Evolutionary conservation across 179 eudicot species (phyloP).

Genomic region (Silene coronaria): DNA sequence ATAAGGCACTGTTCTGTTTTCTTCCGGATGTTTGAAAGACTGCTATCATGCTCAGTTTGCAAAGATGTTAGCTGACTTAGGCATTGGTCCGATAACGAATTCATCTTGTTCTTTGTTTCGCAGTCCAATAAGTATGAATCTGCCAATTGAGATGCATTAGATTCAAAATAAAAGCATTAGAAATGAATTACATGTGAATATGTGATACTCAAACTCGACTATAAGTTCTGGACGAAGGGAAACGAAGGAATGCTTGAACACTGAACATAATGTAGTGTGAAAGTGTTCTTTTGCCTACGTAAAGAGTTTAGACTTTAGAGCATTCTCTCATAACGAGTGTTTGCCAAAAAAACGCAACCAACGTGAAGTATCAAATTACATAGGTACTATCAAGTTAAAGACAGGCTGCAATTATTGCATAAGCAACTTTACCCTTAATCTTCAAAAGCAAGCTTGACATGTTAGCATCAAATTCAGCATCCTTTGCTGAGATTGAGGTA

Average conservation of each 20-base stretch:
- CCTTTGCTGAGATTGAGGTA: conserved; percentile 33
- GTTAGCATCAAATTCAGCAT: conserved; percentile 36
- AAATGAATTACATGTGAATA: not conserved
- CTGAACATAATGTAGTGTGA: no score
- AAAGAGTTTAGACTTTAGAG: no score
- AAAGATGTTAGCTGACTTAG: conserved; percentile 41
- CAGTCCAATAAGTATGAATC: conserved; percentile 56
- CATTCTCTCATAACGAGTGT: not conserved
- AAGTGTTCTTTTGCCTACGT: no score
- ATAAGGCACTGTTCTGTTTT: conserved; percentile 45
- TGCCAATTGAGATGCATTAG: conserved; percentile 24
- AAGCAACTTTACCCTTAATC: conserved; percentile 39
- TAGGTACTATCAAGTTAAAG: not conserved
- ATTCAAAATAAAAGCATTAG: not conserved
- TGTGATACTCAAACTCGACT: not conserved
- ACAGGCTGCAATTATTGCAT: not conserved
- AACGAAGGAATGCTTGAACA: no score
- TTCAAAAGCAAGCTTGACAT: conserved; percentile 29
- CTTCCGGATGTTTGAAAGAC: conserved; percentile 38
- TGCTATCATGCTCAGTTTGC: conserved; percentile 34
- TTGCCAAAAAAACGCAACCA: not conserved
- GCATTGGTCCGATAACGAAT: conserved; percentile 38
- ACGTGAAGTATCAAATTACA: not conserved
- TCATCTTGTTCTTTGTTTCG: conserved; percentile 39
- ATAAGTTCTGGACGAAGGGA: not conserved